These are phyloP conservation scores for Seiridium unicorne DNA, from an alignment of 2,329 filamentous ascomycete genomes.

Conservation along the genomic window DNA sequence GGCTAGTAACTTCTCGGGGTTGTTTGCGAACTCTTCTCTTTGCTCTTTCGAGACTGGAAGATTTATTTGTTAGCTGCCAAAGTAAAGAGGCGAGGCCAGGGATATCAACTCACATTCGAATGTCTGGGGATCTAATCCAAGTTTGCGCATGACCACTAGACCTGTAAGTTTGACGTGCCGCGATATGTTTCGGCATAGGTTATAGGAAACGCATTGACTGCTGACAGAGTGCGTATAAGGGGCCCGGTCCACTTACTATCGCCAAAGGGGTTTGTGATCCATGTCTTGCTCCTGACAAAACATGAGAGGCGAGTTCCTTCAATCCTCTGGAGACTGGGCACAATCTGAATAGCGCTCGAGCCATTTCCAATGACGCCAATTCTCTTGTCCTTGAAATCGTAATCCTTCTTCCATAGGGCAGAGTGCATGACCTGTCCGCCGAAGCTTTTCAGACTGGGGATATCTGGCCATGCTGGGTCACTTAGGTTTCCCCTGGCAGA, in stretches of 20 bases:
- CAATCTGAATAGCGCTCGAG: conserved; percentile 51
- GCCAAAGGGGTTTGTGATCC: conserved; percentile 47
- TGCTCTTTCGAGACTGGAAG: conserved; percentile 35
- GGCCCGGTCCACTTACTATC: conserved; percentile 27
- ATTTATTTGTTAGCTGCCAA: background rate
- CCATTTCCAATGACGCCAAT: conserved; percentile 53
- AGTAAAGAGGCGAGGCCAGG: background rate
- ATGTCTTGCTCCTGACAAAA: conserved; percentile 48
- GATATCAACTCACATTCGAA: conserved; percentile 32
- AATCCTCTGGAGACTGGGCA: conserved; percentile 45
- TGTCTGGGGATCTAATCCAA: conserved; percentile 19
- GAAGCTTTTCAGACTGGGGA: conserved; percentile 39
- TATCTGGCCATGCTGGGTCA: conserved; percentile 41
- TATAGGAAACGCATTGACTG: no score
- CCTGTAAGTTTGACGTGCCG: background rate
- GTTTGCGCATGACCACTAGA: background rate
- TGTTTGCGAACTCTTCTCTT: conserved; percentile 30
- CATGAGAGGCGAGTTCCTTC: conserved; percentile 39
- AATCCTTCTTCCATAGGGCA: conserved; percentile 42
- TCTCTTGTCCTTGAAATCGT: conserved; percentile 45
- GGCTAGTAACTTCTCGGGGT: conserved; percentile 35
- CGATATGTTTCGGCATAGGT: background rate
- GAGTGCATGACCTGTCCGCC: conserved; percentile 44
- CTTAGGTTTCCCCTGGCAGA: conserved; percentile 41
- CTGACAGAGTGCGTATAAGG: no score